These are phyloP conservation scores for Nannizzia gypsea DNA, from an alignment of 2,329 filamentous ascomycete genomes.

Conservation along the genomic window DNA sequence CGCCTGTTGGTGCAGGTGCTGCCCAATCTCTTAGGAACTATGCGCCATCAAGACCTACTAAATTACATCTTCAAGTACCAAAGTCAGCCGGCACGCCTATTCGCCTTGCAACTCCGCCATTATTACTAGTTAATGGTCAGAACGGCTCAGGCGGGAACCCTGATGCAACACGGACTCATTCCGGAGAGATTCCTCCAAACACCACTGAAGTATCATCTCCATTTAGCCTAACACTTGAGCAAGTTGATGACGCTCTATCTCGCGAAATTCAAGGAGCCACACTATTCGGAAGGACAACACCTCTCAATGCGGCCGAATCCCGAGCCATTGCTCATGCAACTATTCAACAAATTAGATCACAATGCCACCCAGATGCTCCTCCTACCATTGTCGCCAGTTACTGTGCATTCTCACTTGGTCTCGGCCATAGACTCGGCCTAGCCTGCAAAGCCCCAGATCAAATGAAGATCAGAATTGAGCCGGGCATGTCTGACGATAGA, in stretches of 20 bases:
- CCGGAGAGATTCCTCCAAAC: background rate
- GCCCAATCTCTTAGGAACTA: slow-evolving; percentile 15
- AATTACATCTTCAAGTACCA: slow-evolving; percentile 35
- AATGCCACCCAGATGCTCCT: slow-evolving; percentile 21
- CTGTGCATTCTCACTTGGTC: slow-evolving; percentile 27
- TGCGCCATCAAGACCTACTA: slow-evolving; percentile 23
- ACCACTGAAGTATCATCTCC: background rate
- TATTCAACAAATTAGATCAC: slow-evolving; percentile 21
- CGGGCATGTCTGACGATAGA: background rate
- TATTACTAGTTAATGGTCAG: slow-evolving; percentile 23
- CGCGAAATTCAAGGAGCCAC: slow-evolving; percentile 23
- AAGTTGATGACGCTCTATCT: slow-evolving; percentile 24
- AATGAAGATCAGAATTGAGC: slow-evolving; percentile 21
- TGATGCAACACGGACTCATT: background rate
- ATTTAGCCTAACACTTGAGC: slow-evolving; percentile 20
- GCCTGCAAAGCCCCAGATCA: slow-evolving; percentile 17
- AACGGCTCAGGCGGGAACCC: background rate
- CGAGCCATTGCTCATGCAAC: slow-evolving; percentile 22
- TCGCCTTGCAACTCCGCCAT: slow-evolving; percentile 33
- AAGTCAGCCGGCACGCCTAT: slow-evolving; percentile 30
- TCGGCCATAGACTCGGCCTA: slow-evolving; percentile 27
- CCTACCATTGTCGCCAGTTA: slow-evolving; percentile 18
- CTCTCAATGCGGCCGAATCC: slow-evolving; percentile 24
- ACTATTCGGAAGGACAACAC: slow-evolving; percentile 20
- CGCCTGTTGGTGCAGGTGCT: slow-evolving; percentile 34